Evolutionary conservation across 352 stramenopile species (phyloP).

Genomic region (Pythium pyrilobum): DNA sequence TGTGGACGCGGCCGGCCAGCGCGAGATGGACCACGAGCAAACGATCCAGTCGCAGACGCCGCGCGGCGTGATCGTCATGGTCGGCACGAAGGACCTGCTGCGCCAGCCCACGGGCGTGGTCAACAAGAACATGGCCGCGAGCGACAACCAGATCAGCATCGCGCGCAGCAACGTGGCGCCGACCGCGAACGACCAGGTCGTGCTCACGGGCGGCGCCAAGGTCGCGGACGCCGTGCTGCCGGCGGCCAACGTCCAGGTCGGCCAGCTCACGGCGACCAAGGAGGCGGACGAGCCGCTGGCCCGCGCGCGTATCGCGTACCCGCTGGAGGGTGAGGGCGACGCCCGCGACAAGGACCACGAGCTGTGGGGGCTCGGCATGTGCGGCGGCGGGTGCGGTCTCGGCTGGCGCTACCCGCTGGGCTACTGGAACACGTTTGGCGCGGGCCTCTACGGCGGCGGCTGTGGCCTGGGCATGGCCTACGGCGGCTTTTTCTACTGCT

Average conservation of each 20-base stretch:
- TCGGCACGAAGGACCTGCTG: slow-evolving; percentile 23
- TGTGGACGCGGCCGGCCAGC: slow-evolving; percentile 12
- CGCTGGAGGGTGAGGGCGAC: slow-evolving; percentile 7
- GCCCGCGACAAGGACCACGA: background rate
- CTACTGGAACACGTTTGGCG: slow-evolving; percentile 18
- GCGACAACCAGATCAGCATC: slow-evolving; percentile 20
- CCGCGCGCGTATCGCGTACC: slow-evolving; percentile 10
- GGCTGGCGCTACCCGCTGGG: slow-evolving; percentile 18
- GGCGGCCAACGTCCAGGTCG: background rate
- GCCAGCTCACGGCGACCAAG: background rate
- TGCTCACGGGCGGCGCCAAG: slow-evolving; percentile 11
- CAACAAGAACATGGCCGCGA: slow-evolving; percentile 25
- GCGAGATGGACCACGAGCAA: slow-evolving; percentile 14
- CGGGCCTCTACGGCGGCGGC: slow-evolving; percentile 15
- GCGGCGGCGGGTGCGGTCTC: slow-evolving; percentile 7
- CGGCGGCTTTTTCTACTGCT: slow-evolving; percentile 20
- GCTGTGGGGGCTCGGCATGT: background rate
- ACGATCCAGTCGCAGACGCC: slow-evolving; percentile 11
- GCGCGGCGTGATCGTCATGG: slow-evolving; percentile 8
- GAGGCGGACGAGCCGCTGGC: slow-evolving; percentile 4
- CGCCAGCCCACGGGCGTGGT: slow-evolving; percentile 13
- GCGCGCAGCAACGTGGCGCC: slow-evolving; percentile 4
- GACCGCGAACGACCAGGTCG: slow-evolving; percentile 12
- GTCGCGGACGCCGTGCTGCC: slow-evolving; percentile 5
- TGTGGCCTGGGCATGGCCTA: slow-evolving; percentile 10